Evolutionary conservation across 768 basidiomycete genomes (phyloP), one percentile per base, ranked within the genome.

Genomic region (Austroboletus eburneus): DNA sequence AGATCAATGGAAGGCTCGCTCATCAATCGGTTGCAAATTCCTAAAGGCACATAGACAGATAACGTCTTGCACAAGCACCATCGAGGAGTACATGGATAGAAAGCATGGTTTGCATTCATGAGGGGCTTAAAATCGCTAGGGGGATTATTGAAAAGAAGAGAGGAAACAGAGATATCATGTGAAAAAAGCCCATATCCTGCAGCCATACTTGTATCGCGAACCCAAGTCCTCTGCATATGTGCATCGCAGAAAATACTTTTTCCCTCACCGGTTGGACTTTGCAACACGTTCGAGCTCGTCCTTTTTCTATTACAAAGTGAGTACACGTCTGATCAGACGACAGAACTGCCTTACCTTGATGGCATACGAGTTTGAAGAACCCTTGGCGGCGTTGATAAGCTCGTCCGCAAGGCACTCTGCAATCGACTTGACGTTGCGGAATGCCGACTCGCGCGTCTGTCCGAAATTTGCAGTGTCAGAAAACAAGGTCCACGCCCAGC

Each of bases 281-380:
- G 96, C 96, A 48, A 99, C 96, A 79, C 95, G 94, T 79, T 99
- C 95, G 56, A 99, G 84, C 73, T 99, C 95, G 72, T 97, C 94
- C 78, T 94, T 96, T 90, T 94, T 94, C 91, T 90, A 65, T 50
- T 29, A 36, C 4, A 48, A 5, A 5, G 30, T 52, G 34, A 62
- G 33, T 36, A 36, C 16, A 32, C 18, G 12, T 22, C 30, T 5
- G 1, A 12, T 27, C 43, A 18, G 7, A 29, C 8, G 9, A 13
- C 25, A 61, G 13, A 27, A 3, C 2, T 16, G 8, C 29, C 72
- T 38, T 37, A 89, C 88, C 90, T 97, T 98, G 81, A 99, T 99
- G 52, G 95, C 95, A 69, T 98, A 99, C 45, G 95, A 98, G 87
- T 99, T 99, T 64, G 94, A 97, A 41, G 96, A 98, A 55, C 96